Evolutionary conservation across 441 rosid genomes (phyloP).

Genomic region (Pelargonium myrrhifolium): DNA sequence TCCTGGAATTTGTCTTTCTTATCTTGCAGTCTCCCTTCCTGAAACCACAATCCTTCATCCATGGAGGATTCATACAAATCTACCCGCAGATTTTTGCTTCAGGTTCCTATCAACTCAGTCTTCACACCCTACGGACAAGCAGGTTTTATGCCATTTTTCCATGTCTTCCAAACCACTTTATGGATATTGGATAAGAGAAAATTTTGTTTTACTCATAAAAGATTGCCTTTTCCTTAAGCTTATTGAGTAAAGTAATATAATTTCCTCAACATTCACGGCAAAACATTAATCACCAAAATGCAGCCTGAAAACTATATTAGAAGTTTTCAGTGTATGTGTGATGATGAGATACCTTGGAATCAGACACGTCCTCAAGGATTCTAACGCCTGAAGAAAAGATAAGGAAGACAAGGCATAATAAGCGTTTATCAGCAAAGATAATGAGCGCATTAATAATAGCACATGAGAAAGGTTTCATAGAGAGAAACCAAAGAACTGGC

Average conservation of each 20-base stretch:
- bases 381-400: conserved; percentile 55
- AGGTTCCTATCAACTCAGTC: not conserved
- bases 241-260: not conserved
- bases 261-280: not conserved
- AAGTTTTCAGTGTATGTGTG: conserved; percentile 1
- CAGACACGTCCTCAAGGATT: conserved; percentile 84
- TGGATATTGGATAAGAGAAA: conserved; percentile 3
- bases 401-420: conserved; percentile 13
- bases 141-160: not conserved
- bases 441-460: not conserved
- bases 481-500: no score
- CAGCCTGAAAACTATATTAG: not conserved
- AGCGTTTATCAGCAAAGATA: not conserved
- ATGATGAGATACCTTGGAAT: conserved; percentile 54
- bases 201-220: not conserved
- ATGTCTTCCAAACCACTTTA: not conserved
- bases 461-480: not conserved
- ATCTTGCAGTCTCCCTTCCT: not conserved
- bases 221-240: not conserved
- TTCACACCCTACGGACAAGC: not conserved
- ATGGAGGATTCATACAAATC: conserved; percentile 1
- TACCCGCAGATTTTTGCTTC: conserved; percentile 2
- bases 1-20: not conserved
- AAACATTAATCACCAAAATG: not conserved
- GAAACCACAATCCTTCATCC: conserved; percentile 5